Evolutionary conservation across 495 filamentous ascomycete species (phyloP).

Genomic region (Aspergillus olivimuriae): DNA sequence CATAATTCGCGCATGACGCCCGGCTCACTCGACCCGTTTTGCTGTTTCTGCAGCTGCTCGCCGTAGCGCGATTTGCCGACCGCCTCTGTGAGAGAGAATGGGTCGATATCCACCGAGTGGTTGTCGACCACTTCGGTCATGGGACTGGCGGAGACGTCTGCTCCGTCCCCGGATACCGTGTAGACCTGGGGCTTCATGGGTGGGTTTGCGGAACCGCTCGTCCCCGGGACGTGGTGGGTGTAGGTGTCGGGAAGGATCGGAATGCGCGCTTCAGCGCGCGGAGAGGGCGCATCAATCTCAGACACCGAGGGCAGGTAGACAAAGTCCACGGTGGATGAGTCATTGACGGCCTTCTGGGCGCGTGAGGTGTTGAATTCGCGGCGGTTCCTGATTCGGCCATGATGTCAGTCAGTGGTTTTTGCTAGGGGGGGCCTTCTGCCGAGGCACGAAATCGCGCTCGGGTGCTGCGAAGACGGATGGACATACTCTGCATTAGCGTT

Average conservation of each 20-base stretch:
- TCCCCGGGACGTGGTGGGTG: constrained; percentile 18
- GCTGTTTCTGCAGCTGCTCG: constrained; percentile 26
- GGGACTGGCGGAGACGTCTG: constrained; percentile 46
- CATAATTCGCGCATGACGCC: constrained; percentile 46
- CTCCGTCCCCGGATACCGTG: constrained; percentile 45
- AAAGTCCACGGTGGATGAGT: constrained; percentile 59
- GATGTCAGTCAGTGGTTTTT: constrained; percentile 15
- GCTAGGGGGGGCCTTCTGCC: constrained; percentile 2
- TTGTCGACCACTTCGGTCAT: constrained; percentile 58
- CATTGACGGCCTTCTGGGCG: constrained; percentile 46
- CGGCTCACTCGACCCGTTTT: constrained; percentile 19
- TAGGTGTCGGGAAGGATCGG: constrained; percentile 49
- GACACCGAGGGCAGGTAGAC: constrained; percentile 52
- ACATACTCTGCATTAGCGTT: constrained; percentile 37
- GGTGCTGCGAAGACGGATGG: constrained; percentile 1
- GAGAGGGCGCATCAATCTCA: constrained; percentile 30
- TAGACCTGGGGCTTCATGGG: constrained; percentile 53
- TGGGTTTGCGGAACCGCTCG: constrained; percentile 18
- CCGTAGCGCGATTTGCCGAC: constrained; percentile 39
- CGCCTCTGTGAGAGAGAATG: constrained; percentile 49
- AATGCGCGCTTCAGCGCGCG: constrained; percentile 32
- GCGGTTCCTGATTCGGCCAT: constrained; percentile 15
- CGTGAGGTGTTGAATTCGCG: constrained; percentile 58
- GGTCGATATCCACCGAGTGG: constrained; percentile 48
- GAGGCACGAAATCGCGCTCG: too few species aligned